A percentile compares a stretch with the other conserved stretches of the same genome.
Conservation (phyloP, 495 filamentous ascomycete genomes). For the Ascobolus immersus region DNA sequence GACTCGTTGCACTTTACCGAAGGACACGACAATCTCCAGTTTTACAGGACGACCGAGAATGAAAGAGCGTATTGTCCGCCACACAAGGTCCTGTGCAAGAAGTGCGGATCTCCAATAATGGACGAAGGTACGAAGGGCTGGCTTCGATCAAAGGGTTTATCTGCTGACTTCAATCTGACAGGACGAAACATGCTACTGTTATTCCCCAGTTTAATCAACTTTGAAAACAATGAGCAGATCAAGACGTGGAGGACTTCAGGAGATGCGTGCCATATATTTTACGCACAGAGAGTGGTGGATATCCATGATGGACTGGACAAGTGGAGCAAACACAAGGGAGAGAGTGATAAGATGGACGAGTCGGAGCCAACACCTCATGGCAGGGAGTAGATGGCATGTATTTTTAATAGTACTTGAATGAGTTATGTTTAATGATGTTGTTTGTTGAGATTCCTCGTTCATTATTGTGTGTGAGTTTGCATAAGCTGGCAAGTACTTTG, state of each 20-base stretch:
- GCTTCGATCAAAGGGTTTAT: no score
- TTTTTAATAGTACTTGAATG: no score
- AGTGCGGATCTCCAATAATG: background rate
- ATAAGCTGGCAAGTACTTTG: no score
- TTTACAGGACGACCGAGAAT: background rate
- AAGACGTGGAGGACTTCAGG: background rate
- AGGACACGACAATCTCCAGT: background rate
- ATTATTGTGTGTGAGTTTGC: no score
- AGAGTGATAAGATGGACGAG: background rate
- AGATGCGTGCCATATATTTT: background rate
- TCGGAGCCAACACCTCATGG: no score
- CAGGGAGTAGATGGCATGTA: no score
- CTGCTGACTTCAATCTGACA: no score
- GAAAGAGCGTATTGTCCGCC: background rate
- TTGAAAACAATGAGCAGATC: background rate
- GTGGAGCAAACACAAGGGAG: background rate
- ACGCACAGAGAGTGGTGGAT: background rate
- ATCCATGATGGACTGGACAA: background rate
- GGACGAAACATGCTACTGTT: background rate
- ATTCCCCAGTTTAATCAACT: background rate
- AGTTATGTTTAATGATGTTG: no score
- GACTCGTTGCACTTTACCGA: background rate
- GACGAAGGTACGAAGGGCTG: no score
- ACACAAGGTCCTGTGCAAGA: background rate
- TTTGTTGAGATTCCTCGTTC: no score